Evolutionary conservation across 2,329 filamentous ascomycete genomes (phyloP), one percentile per base, ranked within the genome.

Genomic region (Aspergillus versicolor): DNA sequence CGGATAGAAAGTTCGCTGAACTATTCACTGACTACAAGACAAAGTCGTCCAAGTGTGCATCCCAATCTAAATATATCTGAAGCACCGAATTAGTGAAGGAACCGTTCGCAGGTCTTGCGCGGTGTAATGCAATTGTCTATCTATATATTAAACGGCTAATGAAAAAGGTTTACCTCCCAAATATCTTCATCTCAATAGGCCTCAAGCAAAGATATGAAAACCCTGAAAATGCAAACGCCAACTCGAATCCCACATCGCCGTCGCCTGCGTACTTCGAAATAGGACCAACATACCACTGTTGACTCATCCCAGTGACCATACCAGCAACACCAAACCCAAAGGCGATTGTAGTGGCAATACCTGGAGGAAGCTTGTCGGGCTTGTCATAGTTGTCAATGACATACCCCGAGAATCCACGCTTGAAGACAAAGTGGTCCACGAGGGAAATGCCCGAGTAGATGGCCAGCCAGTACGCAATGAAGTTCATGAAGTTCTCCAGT

Each of bases 391-490:
- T 70, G 42, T 83, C 80, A 0, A 81, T 75, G n/a, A 74, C 68
- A 70, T 90, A 91, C 8, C 84, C 84, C 2, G 61, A 54, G 62
- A 88, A 83, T 3, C 84, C 84, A 22, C 82, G 80, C 66, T 83
- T 84, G 78, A 88, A 90, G 67, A 89, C 65, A 65, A 90, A 83
- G 73, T 91, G 88, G 54, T 91, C 88, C 2, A 80, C 76, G 17
- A 90, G 70, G 1, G 83, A 78, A 61, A 91, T 83, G 46, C 83
- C 87, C 61, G 85, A 82, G 74, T 91, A 91, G 65, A 91, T 89
- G 47, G 87, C 84, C 2, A 91, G 79, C 88, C 88, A 91, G 77
- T 91, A 91, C 2, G 83, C 77, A 60, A 86, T 86, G 51, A 87
- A 69, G 59, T 84, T 73, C 84, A 91, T 88, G 74, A 91, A 89